Evolutionary conservation across 108 stramenopile genomes (phyloP).

Genomic region (Craspedostauros australis): DNA sequence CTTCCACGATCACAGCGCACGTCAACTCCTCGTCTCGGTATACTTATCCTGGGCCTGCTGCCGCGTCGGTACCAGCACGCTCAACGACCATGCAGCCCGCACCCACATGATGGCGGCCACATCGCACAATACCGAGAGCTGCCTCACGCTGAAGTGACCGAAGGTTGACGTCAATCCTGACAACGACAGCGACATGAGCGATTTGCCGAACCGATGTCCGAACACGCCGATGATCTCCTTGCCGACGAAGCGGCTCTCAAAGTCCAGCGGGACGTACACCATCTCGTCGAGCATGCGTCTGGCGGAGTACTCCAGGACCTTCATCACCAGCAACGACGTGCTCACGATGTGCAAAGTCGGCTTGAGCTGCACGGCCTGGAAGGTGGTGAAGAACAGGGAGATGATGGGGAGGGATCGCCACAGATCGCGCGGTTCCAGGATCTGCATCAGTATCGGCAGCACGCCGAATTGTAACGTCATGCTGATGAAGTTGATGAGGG

Average conservation of each 20-base stretch:
- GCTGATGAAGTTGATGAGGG: conserved; percentile 59
- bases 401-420: conserved; percentile 70
- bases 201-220: conserved; percentile 83
- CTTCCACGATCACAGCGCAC: not conserved
- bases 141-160: conserved; percentile 49
- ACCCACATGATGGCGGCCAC: conserved; percentile 56
- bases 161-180: conserved; percentile 60
- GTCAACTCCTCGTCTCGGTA: not conserved
- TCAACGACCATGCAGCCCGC: conserved; percentile 55
- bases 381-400: conserved; percentile 29
- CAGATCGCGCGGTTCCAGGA: conserved; percentile 50
- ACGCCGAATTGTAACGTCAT: conserved; percentile 67
- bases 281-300: conserved; percentile 84
- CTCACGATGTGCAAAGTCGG: conserved; percentile 66
- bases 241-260: conserved; percentile 74
- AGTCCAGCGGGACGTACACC: conserved; percentile 84
- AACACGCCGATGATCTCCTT: conserved; percentile 87
- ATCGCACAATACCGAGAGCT: conserved; percentile 54
- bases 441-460: conserved; percentile 52
- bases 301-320: conserved; percentile 78
- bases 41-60: conserved; percentile 50
- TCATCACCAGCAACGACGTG: conserved; percentile 66
- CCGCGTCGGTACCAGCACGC: conserved; percentile 67
- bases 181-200: conserved; percentile 53
- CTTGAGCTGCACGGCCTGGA: conserved; percentile 34